A percentile compares a stretch with the other conserved stretches of the same genome.
phyloP scores from a whole-genome alignment of 441 rosid genomes.

The Syzygium malaccense region DNA sequence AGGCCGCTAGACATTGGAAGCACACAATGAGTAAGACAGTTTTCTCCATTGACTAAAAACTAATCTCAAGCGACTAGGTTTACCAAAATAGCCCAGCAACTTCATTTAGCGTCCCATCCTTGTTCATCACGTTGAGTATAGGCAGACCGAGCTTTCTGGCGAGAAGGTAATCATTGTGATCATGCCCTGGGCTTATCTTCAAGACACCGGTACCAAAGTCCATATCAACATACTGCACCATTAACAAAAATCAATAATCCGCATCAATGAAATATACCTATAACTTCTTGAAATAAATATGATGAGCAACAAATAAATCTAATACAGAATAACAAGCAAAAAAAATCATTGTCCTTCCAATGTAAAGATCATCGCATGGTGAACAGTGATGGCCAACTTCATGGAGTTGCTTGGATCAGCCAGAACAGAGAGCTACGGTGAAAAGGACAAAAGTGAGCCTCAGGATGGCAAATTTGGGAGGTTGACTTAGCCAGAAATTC shows the following conservation, averaged over 20 bases:
- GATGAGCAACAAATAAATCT: not conserved
- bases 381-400: not conserved
- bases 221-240: slow-evolving; percentile 85
- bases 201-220: slow-evolving; percentile 98
- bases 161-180: slow-evolving; percentile 94
- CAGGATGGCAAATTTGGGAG: not conserved
- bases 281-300: not conserved
- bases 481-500: not conserved
- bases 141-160: slow-evolving; percentile 98
- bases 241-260: slow-evolving; percentile 10
- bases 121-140: slow-evolving; percentile 93
- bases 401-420: not conserved
- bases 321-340: not conserved
- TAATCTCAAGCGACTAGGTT: not conserved
- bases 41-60: not conserved
- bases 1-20: slow-evolving; percentile 53
- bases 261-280: not conserved
- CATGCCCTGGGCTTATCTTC: slow-evolving; percentile 99
- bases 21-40: not conserved
- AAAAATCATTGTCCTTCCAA: not conserved
- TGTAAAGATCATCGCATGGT: not conserved
- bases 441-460: not conserved
- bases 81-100: slow-evolving; percentile 95
- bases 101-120: slow-evolving; percentile 91
- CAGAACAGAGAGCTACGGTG: not conserved